Percentiles rank a stretch among this genome's conserved stretches.
These are phyloP conservation scores for Peronospora destructor DNA, from an alignment of 352 stramenopile genomes.

Conservation along the genomic window DNA sequence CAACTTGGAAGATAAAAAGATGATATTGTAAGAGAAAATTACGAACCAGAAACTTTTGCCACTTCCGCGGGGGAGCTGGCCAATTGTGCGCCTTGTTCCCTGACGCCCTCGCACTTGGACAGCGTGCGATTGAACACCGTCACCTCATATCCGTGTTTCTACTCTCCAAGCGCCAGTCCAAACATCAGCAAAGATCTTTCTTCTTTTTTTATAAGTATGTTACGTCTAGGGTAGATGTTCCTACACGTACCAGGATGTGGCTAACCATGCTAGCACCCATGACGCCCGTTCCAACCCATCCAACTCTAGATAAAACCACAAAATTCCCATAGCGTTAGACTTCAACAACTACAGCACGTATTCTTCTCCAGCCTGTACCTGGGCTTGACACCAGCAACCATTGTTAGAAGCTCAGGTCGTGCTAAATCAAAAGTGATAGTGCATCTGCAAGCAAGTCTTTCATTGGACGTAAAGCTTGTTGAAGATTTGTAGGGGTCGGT, in stretches of 20 bases:
- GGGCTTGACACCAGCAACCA: conserved; percentile 25
- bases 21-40: not conserved
- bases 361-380: conserved; percentile 7
- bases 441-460: not conserved
- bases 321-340: not conserved
- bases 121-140: conserved; percentile 84
- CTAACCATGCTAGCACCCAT: conserved; percentile 86
- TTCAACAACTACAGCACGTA: not conserved
- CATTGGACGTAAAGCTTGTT: conserved; percentile 16
- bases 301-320: conserved; percentile 39
- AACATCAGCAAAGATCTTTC: not conserved
- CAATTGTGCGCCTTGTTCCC: conserved; percentile 67
- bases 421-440: not conserved
- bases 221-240: not conserved
- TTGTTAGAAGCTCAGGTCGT: not conserved
- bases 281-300: conserved; percentile 82
- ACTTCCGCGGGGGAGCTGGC: conserved; percentile 71
- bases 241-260: conserved; percentile 65
- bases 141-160: conserved; percentile 82
- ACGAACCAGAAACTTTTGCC: conserved; percentile 56
- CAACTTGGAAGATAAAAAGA: not conserved
- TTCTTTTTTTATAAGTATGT: not conserved
- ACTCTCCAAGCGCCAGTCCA: conserved; percentile 3
- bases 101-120: conserved; percentile 74
- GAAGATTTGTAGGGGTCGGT: not conserved